phyloP scores from a whole-genome alignment of 768 basidiomycete species.

The Vararia minispora region DNA sequence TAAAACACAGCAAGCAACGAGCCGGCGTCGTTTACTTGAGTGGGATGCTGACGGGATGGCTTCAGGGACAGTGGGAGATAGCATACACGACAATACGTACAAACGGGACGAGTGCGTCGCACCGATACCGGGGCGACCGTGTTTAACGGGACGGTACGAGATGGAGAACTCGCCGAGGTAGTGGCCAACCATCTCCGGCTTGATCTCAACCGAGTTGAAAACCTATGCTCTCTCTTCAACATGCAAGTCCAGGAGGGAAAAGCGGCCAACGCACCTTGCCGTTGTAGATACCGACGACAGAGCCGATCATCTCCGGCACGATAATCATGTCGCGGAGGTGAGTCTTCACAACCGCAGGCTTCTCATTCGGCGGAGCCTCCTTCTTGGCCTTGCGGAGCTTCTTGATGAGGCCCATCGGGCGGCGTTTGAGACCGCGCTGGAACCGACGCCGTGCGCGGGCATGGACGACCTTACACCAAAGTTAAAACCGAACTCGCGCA shows the following conservation, averaged over 20 bases:
- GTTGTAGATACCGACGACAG: slow-evolving; percentile 96
- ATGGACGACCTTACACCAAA: slow-evolving; percentile 70
- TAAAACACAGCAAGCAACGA: no score
- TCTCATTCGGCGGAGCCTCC: slow-evolving; percentile 98
- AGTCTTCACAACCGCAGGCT: slow-evolving; percentile 97
- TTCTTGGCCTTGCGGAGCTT: slow-evolving; percentile 99
- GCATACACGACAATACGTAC: slow-evolving; percentile 28
- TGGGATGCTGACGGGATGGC: slow-evolving; percentile 51
- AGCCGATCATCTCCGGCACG: slow-evolving; percentile 99
- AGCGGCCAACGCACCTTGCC: slow-evolving; percentile 56
- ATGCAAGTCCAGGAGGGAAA: not conserved
- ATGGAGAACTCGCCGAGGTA: slow-evolving; percentile 97
- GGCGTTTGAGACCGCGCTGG: slow-evolving; percentile 97
- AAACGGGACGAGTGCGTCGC: slow-evolving; percentile 86
- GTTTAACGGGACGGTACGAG: slow-evolving; percentile 98
- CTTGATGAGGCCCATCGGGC: slow-evolving; percentile 98
- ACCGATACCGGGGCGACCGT: slow-evolving; percentile 98
- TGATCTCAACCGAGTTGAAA: slow-evolving; percentile 97
- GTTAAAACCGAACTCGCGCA: no score
- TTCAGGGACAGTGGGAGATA: slow-evolving; percentile 9
- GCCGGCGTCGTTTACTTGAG: no score
- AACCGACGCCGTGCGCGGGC: slow-evolving; percentile 98
- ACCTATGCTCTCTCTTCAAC: slow-evolving; percentile 31
- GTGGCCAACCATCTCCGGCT: slow-evolving; percentile 99
- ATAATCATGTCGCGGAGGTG: slow-evolving; percentile 99